Conservation (phyloP, 1,284 basidiomycete genomes). For the Heimioporus retisporus region DNA sequence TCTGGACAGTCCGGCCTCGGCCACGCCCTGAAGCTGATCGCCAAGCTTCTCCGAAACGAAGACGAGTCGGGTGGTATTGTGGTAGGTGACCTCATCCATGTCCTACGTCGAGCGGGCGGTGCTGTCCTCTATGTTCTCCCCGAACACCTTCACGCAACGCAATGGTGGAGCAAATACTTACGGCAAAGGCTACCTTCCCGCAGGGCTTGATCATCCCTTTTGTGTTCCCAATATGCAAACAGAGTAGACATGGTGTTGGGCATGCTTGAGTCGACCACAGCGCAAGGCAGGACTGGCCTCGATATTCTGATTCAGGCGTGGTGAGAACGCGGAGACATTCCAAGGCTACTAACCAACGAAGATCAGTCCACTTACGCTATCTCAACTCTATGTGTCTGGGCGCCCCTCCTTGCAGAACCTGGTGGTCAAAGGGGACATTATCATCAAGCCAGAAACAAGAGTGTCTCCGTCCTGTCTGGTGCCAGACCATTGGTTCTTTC, state of each 20-base stretch:
- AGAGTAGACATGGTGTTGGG: conserved; percentile 80
- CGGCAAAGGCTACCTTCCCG: conserved; percentile 88
- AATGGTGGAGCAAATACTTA: conserved; percentile 81
- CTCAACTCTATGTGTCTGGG: conserved; percentile 78
- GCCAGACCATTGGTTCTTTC: conserved; percentile 17
- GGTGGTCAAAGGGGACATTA: conserved; percentile 93
- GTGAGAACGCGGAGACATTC: conserved; percentile 95
- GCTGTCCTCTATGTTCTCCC: conserved; percentile 87
- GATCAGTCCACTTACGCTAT: conserved; percentile 86
- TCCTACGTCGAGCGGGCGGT: conserved; percentile 85
- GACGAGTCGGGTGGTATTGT: conserved; percentile 92
- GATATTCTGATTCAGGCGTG: conserved; percentile 90
- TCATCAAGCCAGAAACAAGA: conserved; percentile 82
- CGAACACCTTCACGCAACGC: conserved; percentile 80
- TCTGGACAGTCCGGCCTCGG: conserved; percentile 81
- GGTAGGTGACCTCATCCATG: conserved; percentile 94
- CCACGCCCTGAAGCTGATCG: conserved; percentile 79
- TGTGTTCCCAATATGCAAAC: conserved; percentile 91
- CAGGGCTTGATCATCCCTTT: conserved; percentile 95
- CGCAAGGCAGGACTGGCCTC: conserved; percentile 72
- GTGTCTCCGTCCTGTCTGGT: conserved; percentile 35
- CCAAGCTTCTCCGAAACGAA: conserved; percentile 80
- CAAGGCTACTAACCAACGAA: conserved; percentile 95
- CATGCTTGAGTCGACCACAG: conserved; percentile 74
- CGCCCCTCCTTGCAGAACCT: conserved; percentile 74